Conservation (phyloP, 1,284 basidiomycete species). For the Erythrobasidium hasegawianum region DNA sequence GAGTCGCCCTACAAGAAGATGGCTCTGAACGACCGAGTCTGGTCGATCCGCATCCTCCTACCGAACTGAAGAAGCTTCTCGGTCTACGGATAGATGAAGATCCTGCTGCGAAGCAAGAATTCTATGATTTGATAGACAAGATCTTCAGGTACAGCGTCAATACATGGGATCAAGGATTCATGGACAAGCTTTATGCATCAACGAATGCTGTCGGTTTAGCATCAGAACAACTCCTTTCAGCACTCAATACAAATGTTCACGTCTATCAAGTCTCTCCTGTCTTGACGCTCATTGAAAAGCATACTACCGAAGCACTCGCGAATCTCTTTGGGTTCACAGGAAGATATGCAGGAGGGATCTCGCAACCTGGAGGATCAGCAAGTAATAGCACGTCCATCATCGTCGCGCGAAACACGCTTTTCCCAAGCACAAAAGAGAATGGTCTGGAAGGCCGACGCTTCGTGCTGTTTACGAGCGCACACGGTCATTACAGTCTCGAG, state of each 20-base stretch:
- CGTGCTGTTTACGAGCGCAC: constrained; percentile 49
- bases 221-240: constrained; percentile 49
- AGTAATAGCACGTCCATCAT: constrained; percentile 50
- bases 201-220: constrained; percentile 50
- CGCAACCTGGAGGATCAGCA: constrained; percentile 49
- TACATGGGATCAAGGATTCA: constrained; percentile 46
- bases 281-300: constrained; percentile 47
- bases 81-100: constrained; percentile 2
- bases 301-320: constrained; percentile 41
- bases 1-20: neutral
- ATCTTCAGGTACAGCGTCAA: constrained; percentile 44
- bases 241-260: constrained; percentile 52
- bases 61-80: neutral
- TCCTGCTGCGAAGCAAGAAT: neutral
- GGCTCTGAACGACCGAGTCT: neutral
- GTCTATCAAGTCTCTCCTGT: constrained; percentile 51
- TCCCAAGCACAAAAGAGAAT: constrained; percentile 46
- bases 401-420: constrained; percentile 49
- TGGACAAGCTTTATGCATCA: constrained; percentile 50
- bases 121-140: constrained; percentile 34
- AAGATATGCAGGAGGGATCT: constrained; percentile 40
- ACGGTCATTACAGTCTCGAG: constrained; percentile 50
- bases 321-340: constrained; percentile 40
- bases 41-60: neutral
- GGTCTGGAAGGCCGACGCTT: constrained; percentile 46